Evolutionary conservation across 768 basidiomycete genomes (phyloP), one percentile per base, ranked within the genome.

Genomic region (Leucocoprinus sp.): DNA sequence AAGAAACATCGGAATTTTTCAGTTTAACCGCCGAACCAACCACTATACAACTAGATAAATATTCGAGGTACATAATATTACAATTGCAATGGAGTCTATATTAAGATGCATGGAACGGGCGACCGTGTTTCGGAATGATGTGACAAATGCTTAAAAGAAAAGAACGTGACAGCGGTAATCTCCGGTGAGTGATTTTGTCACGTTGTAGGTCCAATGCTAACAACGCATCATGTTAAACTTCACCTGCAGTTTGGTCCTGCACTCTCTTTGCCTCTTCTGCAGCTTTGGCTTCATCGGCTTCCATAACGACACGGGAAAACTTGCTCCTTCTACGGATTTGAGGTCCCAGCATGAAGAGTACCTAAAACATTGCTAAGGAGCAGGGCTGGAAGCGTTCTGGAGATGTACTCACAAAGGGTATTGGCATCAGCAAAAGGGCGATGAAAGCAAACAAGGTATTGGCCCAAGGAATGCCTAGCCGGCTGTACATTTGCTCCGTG

Each of bases 391-490:
- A n/a, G 21, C 38, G 31, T 48, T 19, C 24, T 42, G 2, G 38
- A 43, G 42, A 2, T 8, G 23, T 3, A 61, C 75, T 45, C 51
- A 78, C 76, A 42, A 74, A 78, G 8, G 78, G 79, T 43, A 85
- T 78, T 0, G 76, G 72, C 14, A 78, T 65, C 63, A 84, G 68
- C 2, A 73, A 36, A 15, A 65, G 55, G 4, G 75, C 76, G 23
- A 84, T 60, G 22, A 67, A 67, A 0, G 68, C 76, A 53, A 79
- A 76, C 0, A 80, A 62, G 8, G 74, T 78, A 49, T 72, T 75
- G 1, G 78, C 77, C 75, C 82, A 83, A 49, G 68, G 70, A 47
- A 76, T 78, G 11, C 67, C 71, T 22, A 86, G 65, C 0, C 57
- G 62, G 2, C 59, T 55, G 57, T 76, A 82, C 78, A 84, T 80